Evolutionary conservation across 148 eudicot species (phyloP).

Genomic region (Heliosperma pusillum): DNA sequence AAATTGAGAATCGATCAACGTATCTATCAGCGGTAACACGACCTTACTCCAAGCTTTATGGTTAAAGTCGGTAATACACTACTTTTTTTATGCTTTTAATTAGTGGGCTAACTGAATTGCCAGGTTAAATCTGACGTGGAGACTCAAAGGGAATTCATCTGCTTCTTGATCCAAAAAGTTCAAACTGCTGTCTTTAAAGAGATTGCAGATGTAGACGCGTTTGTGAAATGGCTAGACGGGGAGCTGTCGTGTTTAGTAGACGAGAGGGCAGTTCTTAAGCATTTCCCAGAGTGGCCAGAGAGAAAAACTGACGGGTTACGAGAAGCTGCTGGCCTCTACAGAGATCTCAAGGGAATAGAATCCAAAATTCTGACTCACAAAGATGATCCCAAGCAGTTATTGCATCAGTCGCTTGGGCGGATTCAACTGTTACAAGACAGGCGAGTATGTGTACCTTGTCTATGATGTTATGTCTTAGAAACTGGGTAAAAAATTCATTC

Average conservation of each 20-base stretch:
- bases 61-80: too few species aligned
- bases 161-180: constrained; percentile 40
- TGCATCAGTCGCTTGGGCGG: constrained; percentile 44
- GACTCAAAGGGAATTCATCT: constrained; percentile 56
- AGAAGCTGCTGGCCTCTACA: constrained; percentile 71
- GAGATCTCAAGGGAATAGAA: constrained; percentile 57
- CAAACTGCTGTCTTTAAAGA: constrained; percentile 56
- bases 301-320: constrained; percentile 73
- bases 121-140: constrained; percentile 85
- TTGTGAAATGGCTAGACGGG: constrained; percentile 74
- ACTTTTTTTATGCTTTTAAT: not conserved
- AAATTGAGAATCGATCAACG: constrained; percentile 77
- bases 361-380: constrained; percentile 48
- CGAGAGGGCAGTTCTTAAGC: constrained; percentile 85
- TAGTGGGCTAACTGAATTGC: not conserved
- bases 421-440: constrained; percentile 77
- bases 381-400: constrained; percentile 46
- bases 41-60: not conserved
- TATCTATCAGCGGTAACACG: constrained; percentile 73
- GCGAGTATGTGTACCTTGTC: constrained; percentile 45
- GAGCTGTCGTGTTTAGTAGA: constrained; percentile 74
- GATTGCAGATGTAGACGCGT: constrained; percentile 57
- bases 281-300: constrained; percentile 85
- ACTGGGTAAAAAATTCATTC: not conserved
- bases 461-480: not conserved